Evolutionary conservation across 192 early-diverging fungal genomes (phyloP).

Genomic region (Gamsiella multidivaricata): DNA sequence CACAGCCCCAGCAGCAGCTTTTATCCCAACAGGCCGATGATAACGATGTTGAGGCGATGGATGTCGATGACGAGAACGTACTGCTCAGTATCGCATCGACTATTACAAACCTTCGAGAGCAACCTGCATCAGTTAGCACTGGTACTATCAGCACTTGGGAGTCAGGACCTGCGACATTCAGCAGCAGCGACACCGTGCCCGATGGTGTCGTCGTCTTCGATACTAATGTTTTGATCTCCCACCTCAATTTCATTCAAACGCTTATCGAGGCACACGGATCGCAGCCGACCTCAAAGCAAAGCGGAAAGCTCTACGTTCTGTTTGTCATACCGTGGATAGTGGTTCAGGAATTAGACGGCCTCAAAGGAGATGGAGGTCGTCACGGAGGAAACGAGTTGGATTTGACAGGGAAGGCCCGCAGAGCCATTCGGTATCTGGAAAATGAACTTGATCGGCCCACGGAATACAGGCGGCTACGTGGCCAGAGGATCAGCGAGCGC

Average conservation of each 20-base stretch:
- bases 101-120: slow-evolving; percentile 31
- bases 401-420: slow-evolving; percentile 54
- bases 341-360: slow-evolving; percentile 65
- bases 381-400: slow-evolving; percentile 22
- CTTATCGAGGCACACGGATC: slow-evolving; percentile 34
- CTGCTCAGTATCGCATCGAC: slow-evolving; percentile 31
- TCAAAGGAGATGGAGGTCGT: slow-evolving; percentile 49
- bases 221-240: slow-evolving; percentile 67
- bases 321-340: slow-evolving; percentile 70
- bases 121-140: background rate
- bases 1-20: background rate
- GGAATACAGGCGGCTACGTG: slow-evolving; percentile 45
- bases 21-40: background rate
- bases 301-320: slow-evolving; percentile 24
- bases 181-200: slow-evolving; percentile 10
- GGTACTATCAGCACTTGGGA: slow-evolving; percentile 17
- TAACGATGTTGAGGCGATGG: slow-evolving; percentile 40
- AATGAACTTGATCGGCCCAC: slow-evolving; percentile 41
- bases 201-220: slow-evolving; percentile 58
- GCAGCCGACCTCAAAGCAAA: background rate
- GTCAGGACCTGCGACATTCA: slow-evolving; percentile 1
- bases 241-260: slow-evolving; percentile 59
- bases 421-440: slow-evolving; percentile 63
- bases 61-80: slow-evolving; percentile 37
- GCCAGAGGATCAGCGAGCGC: slow-evolving; percentile 63